Evolutionary conservation across 257 asterid genomes (phyloP), one percentile per base, ranked within the genome.

Genomic region (Gardenia jasminoides): DNA sequence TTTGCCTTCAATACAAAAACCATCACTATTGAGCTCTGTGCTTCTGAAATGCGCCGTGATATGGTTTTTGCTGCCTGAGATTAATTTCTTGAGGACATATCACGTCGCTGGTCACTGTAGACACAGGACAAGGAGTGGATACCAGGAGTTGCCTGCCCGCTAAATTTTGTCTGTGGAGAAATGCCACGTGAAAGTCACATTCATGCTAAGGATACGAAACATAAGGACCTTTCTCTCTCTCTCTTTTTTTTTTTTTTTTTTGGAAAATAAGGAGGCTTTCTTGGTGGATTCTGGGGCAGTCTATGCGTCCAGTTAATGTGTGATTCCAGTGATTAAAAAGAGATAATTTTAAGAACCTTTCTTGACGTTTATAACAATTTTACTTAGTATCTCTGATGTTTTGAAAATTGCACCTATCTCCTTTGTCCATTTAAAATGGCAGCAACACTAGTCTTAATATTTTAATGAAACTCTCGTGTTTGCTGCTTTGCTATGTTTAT

Each of bases 21-120:
- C 46, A 59, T 46, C 77, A 52, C 43, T 78, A 20, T 70, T 28
- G 30, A 50, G 36, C 26, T 41, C 54, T 59, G 24, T 56, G 67
- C 28, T 78, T 26, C 71, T 65, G 10, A 1, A 46, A 28, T 47
- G 73, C 47, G 73, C 70, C 77, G 46, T 70, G 73, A 36, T 67
- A 22, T 61, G 0, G 33, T 30, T 48, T 65, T 20, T 64, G 44
- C 33, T 48, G 43, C 62, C 22, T 48, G 73, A 44, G 31, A 79
- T 61, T 71, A 5, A 31, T 46, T 44, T 36, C 13, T 43, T 12
- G 22, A 13, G 64, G 52, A 36, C 82, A 48, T 50, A 47, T 72
- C 78, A 79, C 30, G 31, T 79, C 82, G 17, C 43, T 7, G 64
- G 28, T 79, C 72, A 26, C 28, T 7, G 64, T 17, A 24, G 52